phyloP scores from a whole-genome alignment of 208 protist genomes.

The Crithidia mellificae region DNA sequence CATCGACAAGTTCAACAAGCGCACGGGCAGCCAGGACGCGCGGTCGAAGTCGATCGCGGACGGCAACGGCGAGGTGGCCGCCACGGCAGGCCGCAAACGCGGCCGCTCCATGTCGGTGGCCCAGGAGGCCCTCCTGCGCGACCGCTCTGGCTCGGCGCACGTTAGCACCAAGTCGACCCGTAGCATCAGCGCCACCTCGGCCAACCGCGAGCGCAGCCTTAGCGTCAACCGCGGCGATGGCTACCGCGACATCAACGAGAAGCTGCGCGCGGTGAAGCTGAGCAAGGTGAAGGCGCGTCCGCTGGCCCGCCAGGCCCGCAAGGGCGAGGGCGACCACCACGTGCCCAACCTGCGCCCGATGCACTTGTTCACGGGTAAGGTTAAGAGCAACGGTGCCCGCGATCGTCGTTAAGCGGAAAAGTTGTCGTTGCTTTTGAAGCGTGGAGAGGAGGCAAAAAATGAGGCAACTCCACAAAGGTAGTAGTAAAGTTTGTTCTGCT shows the following conservation, averaged over 20 bases:
- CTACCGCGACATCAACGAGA: conserved; percentile 87
- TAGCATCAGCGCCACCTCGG: conserved; percentile 72
- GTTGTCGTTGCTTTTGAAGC: too few species aligned
- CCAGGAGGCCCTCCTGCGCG: conserved; percentile 76
- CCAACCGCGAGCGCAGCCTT: conserved; percentile 70
- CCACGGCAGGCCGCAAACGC: conserved; percentile 47
- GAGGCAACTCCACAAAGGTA: too few species aligned
- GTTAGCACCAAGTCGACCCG: conserved; percentile 84
- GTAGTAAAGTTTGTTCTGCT: too few species aligned
- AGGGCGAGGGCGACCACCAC: conserved; percentile 95
- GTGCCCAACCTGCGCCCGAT: conserved; percentile 95
- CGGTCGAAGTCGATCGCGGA: conserved; percentile 44
- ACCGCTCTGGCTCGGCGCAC: conserved; percentile 77
- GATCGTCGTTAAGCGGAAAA: conserved; percentile 75
- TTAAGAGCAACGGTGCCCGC: conserved; percentile 89
- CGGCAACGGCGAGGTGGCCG: conserved; percentile 24
- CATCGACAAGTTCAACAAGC: conserved; percentile 87
- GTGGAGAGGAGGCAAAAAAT: too few species aligned
- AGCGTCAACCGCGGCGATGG: conserved; percentile 85
- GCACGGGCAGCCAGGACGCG: conserved; percentile 78
- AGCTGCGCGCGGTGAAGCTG: conserved; percentile 89
- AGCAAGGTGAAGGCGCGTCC: conserved; percentile 79
- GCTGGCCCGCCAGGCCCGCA: conserved; percentile 71
- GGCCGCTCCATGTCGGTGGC: conserved; percentile 82
- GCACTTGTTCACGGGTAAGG: conserved; percentile 99